Conservation (phyloP, 73 alveolate genomes). For the Durusdinium trenchii region DNA sequence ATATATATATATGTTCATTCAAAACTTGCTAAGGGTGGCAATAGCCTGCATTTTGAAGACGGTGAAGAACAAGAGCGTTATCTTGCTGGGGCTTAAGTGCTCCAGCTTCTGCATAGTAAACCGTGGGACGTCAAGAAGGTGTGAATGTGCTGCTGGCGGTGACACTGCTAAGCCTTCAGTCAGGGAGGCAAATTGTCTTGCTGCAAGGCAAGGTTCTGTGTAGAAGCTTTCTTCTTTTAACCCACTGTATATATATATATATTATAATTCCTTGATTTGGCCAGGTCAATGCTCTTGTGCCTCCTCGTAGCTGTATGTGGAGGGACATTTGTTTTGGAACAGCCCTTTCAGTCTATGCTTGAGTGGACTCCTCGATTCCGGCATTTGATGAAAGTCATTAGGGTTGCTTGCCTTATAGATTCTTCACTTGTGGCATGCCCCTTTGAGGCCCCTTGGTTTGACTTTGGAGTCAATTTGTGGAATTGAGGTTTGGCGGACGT, state of each 20-base stretch:
- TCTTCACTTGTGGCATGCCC: no score
- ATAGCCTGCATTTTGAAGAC: not conserved
- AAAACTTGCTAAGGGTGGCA: not conserved
- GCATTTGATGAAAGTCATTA: not conserved
- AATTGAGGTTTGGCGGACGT: no score
- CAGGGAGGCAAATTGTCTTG: not conserved
- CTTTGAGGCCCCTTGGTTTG: no score
- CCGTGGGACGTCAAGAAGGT: not conserved
- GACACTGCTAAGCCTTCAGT: not conserved
- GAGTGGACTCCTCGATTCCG: not conserved
- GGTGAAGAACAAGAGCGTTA: not conserved
- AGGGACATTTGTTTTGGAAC: not conserved
- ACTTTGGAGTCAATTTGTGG: no score
- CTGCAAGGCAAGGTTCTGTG: not conserved
- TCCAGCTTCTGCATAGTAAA: not conserved
- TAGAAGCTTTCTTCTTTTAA: not conserved
- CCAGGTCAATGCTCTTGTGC: not conserved
- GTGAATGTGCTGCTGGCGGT: not conserved
- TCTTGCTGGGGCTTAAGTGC: not conserved
- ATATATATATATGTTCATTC: no score
- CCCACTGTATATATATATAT: not conserved
- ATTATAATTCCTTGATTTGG: not conserved
- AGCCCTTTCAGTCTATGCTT: not conserved
- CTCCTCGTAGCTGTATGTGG: not conserved
- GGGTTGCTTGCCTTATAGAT: no score